phyloP scores from a whole-genome alignment of 768 basidiomycete genomes.

The Lentinula detonsa region DNA sequence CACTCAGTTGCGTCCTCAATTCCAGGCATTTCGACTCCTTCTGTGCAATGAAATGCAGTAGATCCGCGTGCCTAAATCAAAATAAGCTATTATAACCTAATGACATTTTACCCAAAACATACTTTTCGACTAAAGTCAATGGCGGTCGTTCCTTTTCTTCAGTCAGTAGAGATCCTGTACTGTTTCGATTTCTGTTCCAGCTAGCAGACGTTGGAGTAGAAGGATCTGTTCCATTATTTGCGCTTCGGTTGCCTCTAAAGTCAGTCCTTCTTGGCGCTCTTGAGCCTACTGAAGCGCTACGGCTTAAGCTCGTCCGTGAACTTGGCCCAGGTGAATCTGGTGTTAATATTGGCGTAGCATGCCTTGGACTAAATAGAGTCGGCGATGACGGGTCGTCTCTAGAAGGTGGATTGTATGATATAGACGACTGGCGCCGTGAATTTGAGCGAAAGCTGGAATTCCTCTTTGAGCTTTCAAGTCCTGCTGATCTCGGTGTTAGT shows the following conservation, averaged over 20 bases:
- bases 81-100: neutral
- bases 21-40: conserved; percentile 84
- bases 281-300: conserved; percentile 16
- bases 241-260: neutral
- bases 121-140: conserved; percentile 71
- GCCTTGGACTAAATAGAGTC: conserved; percentile 9
- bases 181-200: conserved; percentile 20
- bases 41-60: conserved; percentile 81
- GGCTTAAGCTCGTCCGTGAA: conserved; percentile 6
- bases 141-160: conserved; percentile 30
- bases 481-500: conserved; percentile 16
- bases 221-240: neutral
- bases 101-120: conserved; percentile 18
- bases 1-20: conserved; percentile 64
- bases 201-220: neutral
- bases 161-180: conserved; percentile 16
- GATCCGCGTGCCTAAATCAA: conserved; percentile 62
- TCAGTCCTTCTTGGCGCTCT: conserved; percentile 1
- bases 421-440: conserved; percentile 45
- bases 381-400: conserved; percentile 17
- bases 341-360: neutral
- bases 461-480: conserved; percentile 16
- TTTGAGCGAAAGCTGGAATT: conserved; percentile 6
- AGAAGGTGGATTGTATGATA: conserved; percentile 40
- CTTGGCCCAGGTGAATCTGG: neutral